Conservation (phyloP, 768 basidiomycete genomes). For the Exsudoporus frostii region DNA sequence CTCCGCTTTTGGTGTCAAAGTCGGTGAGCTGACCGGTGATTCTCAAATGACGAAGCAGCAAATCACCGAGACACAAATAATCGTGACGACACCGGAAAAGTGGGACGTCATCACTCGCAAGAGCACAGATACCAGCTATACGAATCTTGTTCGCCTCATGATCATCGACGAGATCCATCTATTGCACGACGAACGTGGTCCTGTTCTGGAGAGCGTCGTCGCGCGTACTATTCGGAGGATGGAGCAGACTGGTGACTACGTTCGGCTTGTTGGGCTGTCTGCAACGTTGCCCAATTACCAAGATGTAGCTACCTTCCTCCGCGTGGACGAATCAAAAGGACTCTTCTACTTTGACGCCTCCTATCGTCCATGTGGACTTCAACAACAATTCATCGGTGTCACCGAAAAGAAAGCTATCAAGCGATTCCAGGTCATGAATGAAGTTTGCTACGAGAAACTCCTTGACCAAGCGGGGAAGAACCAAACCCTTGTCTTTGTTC, state of each 20-base stretch:
- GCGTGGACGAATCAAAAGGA: conserved; percentile 88
- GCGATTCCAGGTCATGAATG: conserved; percentile 96
- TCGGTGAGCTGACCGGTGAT: conserved; percentile 96
- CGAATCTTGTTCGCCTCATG: conserved; percentile 91
- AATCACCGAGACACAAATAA: conserved; percentile 95
- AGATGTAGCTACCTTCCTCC: conserved; percentile 96
- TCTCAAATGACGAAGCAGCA: conserved; percentile 98
- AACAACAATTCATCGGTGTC: conserved; percentile 95
- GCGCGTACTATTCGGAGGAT: conserved; percentile 88
- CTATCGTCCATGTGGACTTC: conserved; percentile 90
- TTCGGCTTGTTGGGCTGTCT: conserved; percentile 91
- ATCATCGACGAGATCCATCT: conserved; percentile 99
- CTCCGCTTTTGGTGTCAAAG: conserved; percentile 65
- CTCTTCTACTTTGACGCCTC: conserved; percentile 97
- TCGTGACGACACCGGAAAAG: conserved; percentile 98
- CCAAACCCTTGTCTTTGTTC: conserved; percentile 94
- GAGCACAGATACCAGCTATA: conserved; percentile 94
- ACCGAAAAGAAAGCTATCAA: conserved; percentile 99
- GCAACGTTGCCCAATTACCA: conserved; percentile 98
- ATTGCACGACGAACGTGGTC: conserved; percentile 96
- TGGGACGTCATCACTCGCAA: conserved; percentile 99
- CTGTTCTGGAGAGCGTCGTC: conserved; percentile 88
- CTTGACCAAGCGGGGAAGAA: conserved; percentile 89
- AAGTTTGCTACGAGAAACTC: conserved; percentile 98
- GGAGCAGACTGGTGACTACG: conserved; percentile 92